A percentile compares a stretch with the other conserved stretches of the same genome.
phyloP scores from a whole-genome alignment of 2,329 filamentous ascomycete genomes.

The Calonectria hongkongensis region DNA sequence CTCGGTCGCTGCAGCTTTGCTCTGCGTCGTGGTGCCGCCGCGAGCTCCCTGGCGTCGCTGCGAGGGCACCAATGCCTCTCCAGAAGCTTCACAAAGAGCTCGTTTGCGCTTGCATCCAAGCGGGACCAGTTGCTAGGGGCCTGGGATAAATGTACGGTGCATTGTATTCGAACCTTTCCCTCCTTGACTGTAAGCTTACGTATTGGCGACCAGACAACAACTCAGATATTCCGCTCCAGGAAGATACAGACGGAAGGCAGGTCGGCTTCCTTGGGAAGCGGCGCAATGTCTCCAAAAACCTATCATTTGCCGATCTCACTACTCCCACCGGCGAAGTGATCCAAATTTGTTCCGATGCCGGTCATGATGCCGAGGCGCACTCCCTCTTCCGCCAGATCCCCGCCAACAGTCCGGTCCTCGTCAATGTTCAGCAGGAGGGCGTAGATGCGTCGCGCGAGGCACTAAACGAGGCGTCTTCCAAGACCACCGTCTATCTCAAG shows the following conservation, averaged over 20 bases:
- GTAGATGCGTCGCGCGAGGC: conserved; percentile 46
- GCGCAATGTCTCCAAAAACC: conserved; percentile 79
- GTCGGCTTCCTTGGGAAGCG: conserved; percentile 82
- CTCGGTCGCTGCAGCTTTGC: conserved; percentile 50
- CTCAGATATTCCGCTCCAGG: conserved; percentile 47
- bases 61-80: conserved; percentile 45
- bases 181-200: conserved; percentile 8
- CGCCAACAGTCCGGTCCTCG: conserved; percentile 71
- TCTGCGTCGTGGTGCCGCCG: conserved; percentile 43
- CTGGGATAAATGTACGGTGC: conserved; percentile 59
- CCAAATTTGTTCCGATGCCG: conserved; percentile 66
- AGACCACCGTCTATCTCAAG: conserved; percentile 81
- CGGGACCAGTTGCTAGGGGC: conserved; percentile 52
- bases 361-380: conserved; percentile 61
- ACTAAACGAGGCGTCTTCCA: conserved; percentile 52
- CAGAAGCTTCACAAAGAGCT: conserved; percentile 51
- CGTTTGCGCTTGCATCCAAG: conserved; percentile 41
- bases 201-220: conserved; percentile 53
- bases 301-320: conserved; percentile 80
- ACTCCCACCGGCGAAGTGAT: conserved; percentile 62
- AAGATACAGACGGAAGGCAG: conserved; percentile 43
- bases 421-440: conserved; percentile 63
- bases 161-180: background rate
- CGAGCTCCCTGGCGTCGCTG: conserved; percentile 32
- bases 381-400: conserved; percentile 67